phyloP scores from a whole-genome alignment of 2,329 filamentous ascomycete genomes.

The Colletotrichum paranaense region DNA sequence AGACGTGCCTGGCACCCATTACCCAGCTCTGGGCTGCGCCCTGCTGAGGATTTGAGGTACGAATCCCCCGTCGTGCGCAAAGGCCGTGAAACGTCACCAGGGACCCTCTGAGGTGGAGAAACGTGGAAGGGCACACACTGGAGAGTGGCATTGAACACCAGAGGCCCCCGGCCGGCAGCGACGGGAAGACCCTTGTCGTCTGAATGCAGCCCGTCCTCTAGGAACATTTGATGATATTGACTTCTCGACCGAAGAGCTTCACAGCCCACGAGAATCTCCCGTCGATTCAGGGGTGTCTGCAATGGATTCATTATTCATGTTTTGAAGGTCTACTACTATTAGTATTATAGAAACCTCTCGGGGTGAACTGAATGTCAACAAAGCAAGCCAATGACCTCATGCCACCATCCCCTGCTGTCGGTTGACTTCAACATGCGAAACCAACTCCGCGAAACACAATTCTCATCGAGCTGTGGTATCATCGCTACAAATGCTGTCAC shows the following conservation, averaged over 20 bases:
- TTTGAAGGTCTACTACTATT: conserved; percentile 20
- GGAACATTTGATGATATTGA: neutral
- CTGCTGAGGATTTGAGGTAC: conserved; percentile 13
- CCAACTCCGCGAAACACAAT: conserved; percentile 1
- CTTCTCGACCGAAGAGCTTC: neutral
- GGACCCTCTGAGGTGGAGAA: conserved; percentile 22
- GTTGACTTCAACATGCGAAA: conserved; percentile 1
- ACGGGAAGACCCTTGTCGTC: conserved; percentile 32
- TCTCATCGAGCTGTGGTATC: conserved; percentile 34
- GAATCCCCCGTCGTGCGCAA: conserved; percentile 14
- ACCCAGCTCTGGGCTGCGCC: conserved; percentile 6
- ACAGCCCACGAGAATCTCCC: neutral
- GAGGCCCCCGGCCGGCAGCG: conserved; percentile 1
- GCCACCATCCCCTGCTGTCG: neutral
- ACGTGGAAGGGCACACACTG: neutral
- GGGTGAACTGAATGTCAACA: neutral
- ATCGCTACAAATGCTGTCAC: conserved; percentile 36
- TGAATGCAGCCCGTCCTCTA: conserved; percentile 3
- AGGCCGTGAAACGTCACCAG: conserved; percentile 31
- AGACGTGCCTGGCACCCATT: neutral
- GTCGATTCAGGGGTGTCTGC: neutral
- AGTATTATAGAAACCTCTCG: neutral
- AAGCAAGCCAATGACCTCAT: neutral
- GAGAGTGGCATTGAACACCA: conserved; percentile 7
- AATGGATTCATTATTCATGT: neutral